Evolutionary conservation across 352 stramenopile genomes (phyloP), one percentile per base, ranked within the genome.

Genomic region (Phytophthora sp.): DNA sequence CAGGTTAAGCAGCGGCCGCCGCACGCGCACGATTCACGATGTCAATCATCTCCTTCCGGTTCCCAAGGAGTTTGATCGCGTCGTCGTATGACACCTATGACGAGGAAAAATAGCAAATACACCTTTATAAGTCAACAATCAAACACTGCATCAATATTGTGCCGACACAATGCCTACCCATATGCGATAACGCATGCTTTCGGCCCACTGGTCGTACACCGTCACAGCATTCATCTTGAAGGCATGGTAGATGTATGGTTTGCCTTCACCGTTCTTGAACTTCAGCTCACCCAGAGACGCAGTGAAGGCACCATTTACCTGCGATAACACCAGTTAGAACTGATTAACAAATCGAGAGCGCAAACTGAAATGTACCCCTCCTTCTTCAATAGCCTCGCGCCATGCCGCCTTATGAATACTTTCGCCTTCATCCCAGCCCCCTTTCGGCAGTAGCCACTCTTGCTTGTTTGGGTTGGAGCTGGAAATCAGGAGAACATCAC

Each of bases 331-430:
- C 7, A 31, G 13, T 49, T 20, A 49, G 24, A 34, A 4, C 17
- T 21, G 12, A 21, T 21, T 12, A 2, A 44, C n/a, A 20, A 31
- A 35, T 5, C 9, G n/a, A 12, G 5, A 49, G 5, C 7, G 4
- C 15, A 11, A 24, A 18, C 0, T n/a, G 17, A 13, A 32, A 34
- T 24, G 3, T 23, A 49, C 41, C 2, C 41, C 41, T 49, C 41
- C 41, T 49, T 49, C 41, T 49, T 49, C 41, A 13, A 49, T 32
- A 24, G 34, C 23, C 13, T 49, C 41, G 3, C 41, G 41, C 41
- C 21, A 32, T 5, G 41, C 24, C 4, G 23, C 15, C 41, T 32
- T 49, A 3, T 34, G 12, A 3, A 49, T 6, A 5, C 6, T 32
- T 12, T 49, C 41, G 7, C 41, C 41, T 6, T 34, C 3, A 15